A percentile compares a stretch with the other conserved stretches of the same genome.
Conservation (phyloP, 345 rosid genomes). For the Hypericum perforatum region DNA sequence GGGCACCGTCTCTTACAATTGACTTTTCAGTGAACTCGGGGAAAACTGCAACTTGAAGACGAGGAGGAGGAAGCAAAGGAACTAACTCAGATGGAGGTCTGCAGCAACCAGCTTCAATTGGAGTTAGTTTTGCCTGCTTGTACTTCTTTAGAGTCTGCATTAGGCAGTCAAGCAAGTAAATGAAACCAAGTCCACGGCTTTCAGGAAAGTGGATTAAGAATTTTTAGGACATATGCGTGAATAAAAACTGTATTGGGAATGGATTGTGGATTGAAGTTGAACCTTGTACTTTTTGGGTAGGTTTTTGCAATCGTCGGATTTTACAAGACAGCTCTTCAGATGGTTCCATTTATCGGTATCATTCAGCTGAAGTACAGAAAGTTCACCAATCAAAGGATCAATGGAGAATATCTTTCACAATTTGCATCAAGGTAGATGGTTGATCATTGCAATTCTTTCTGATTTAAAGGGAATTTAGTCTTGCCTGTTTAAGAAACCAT, state of each 20-base stretch:
- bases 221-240: too few species aligned
- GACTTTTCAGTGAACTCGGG: neutral
- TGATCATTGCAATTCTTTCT: too few species aligned
- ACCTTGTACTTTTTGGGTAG: constrained; percentile 72
- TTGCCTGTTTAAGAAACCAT: constrained; percentile 77
- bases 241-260: neutral
- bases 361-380: constrained; percentile 46
- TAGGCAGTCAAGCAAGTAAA: constrained; percentile 1
- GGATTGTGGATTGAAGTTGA: neutral
- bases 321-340: constrained; percentile 86
- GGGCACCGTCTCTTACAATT: neutral
- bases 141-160: constrained; percentile 57
- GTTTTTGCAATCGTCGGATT: constrained; percentile 60
- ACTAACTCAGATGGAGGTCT: constrained; percentile 82
- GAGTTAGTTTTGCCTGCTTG: constrained; percentile 60
- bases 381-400: neutral
- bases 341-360: constrained; percentile 58
- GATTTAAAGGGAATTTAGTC: neutral
- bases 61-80: constrained; percentile 1
- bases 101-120: constrained; percentile 94
- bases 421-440: neutral
- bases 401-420: neutral
- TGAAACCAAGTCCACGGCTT: constrained; percentile 5
- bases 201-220: too few species aligned
- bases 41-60: neutral